Conservation (phyloP, 169 alveolate genomes). For the Theileria equi region DNA sequence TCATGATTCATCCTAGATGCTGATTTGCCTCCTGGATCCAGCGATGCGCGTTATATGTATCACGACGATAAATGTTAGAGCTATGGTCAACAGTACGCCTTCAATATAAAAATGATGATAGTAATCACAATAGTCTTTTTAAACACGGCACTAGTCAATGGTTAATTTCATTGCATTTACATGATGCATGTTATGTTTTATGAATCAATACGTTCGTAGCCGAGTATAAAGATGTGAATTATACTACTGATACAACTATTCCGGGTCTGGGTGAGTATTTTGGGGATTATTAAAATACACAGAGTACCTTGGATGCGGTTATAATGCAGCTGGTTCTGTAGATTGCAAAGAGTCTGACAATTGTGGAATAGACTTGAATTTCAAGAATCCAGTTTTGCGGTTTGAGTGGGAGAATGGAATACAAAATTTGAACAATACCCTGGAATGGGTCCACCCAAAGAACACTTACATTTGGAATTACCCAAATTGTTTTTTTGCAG, state of each 20-base stretch:
- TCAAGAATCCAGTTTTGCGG: constrained; percentile 27
- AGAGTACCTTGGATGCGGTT: constrained; percentile 57
- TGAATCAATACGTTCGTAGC: neutral
- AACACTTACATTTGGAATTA: constrained; percentile 17
- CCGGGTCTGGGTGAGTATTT: neutral
- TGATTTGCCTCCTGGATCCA: constrained; percentile 65
- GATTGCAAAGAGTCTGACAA: neutral
- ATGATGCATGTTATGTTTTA: neutral
- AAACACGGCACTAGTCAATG: too few species aligned
- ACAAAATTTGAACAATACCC: constrained; percentile 36
- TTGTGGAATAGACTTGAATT: constrained; percentile 4
- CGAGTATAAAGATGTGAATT: neutral
- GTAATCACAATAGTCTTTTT: neutral
- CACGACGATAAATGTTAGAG: constrained; percentile 61
- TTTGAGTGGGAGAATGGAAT: constrained; percentile 15
- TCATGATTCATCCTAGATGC: constrained; percentile 27
- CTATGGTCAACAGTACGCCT: neutral
- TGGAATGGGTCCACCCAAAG: constrained; percentile 26
- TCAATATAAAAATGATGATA: neutral
- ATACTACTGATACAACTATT: constrained; percentile 2
- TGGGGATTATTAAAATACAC: neutral
- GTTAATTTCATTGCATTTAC: neutral
- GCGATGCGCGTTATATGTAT: constrained; percentile 55
- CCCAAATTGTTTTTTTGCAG: constrained; percentile 20
- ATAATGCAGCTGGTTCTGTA: constrained; percentile 1